Percentiles rank a stretch among this genome's conserved stretches.
Evolutionary conservation across 805 yeast species (phyloP).

Genomic region (Saccharomycopsis fermentans): DNA sequence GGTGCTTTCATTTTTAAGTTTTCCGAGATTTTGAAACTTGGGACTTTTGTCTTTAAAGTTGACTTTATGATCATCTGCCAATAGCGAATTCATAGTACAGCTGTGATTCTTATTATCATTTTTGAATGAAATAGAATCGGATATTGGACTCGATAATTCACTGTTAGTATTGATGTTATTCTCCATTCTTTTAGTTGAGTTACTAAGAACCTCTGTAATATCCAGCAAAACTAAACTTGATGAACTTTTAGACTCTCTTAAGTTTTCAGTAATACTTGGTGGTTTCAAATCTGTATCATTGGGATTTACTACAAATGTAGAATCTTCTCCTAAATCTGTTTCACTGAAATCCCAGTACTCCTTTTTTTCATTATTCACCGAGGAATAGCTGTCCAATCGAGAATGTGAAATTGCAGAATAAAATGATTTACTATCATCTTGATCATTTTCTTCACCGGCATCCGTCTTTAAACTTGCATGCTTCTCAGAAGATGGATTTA

Average conservation of each 20-base stretch:
- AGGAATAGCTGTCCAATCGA: background rate
- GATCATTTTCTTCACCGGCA: background rate
- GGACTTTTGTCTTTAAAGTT: background rate
- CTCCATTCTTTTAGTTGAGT: background rate
- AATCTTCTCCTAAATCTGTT: background rate
- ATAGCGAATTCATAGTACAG: background rate
- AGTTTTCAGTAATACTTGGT: background rate
- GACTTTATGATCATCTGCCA: background rate
- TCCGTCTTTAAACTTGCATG: background rate
- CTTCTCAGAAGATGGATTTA: background rate
- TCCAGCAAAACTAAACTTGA: background rate
- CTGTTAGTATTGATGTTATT: background rate
- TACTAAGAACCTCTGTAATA: background rate
- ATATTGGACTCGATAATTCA: background rate
- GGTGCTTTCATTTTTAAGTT: background rate
- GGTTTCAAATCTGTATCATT: background rate
- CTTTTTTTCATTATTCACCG: background rate
- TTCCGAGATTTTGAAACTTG: background rate
- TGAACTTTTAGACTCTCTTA: background rate
- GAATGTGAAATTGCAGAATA: conserved; percentile 12
- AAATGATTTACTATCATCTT: conserved; percentile 12
- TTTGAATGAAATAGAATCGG: background rate
- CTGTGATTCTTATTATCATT: background rate
- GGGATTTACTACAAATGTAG: background rate
- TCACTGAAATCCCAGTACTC: background rate